Evolutionary conservation across 2,329 filamentous ascomycete genomes (phyloP).

Genomic region (Pseudonectria foliicola): DNA sequence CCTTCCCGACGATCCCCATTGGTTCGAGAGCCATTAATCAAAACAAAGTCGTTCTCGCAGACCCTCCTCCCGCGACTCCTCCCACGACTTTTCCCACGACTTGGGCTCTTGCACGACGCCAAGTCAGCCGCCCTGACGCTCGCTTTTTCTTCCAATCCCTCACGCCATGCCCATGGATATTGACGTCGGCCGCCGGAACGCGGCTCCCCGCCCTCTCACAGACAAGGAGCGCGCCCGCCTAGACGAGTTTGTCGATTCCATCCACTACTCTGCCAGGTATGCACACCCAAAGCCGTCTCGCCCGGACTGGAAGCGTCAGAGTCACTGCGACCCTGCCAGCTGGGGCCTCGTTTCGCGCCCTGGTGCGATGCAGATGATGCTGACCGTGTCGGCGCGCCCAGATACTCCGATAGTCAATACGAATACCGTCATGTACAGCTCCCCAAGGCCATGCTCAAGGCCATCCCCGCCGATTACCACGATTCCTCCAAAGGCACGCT

Average conservation of each 20-base stretch:
- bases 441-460: constrained; percentile 96
- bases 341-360: no score
- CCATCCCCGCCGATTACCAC: constrained; percentile 91
- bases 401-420: constrained; percentile 86
- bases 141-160: constrained; percentile 1
- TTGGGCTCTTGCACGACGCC: no score
- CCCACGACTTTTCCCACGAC: no score
- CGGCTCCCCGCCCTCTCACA: constrained; percentile 69
- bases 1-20: no score
- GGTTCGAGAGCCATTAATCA: no score
- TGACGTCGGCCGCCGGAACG: constrained; percentile 80
- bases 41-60: no score
- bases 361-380: constrained; percentile 20
- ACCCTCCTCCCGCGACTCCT: no score
- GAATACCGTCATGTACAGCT: constrained; percentile 98
- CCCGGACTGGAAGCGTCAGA: no score
- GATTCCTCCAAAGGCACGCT: constrained; percentile 83
- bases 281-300: no score
- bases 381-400: constrained; percentile 30
- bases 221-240: constrained; percentile 76
- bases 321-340: no score
- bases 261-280: constrained; percentile 91
- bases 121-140: no score
- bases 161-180: constrained; percentile 43
- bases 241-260: constrained; percentile 86